Conservation (phyloP, 352 stramenopile species). For the Poterioochromonas sp. region DNA sequence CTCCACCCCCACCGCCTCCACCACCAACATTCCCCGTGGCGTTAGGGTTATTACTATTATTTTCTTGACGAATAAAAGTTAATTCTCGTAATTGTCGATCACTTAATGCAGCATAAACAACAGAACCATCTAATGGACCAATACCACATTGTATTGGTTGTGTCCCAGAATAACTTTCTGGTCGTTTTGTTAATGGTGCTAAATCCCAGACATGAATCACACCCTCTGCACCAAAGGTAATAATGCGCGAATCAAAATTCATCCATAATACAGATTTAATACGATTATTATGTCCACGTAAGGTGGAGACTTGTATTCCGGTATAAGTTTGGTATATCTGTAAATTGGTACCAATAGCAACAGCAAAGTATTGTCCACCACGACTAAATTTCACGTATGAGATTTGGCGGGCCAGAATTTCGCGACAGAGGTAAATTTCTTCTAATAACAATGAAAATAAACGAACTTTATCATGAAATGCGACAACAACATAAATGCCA, state of each 20-base stretch:
- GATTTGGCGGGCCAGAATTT: constrained; percentile 67
- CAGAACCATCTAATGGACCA: constrained; percentile 2
- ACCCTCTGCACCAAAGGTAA: constrained; percentile 70
- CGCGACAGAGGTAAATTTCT: constrained; percentile 68
- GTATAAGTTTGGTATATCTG: constrained; percentile 75
- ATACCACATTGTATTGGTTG: not conserved
- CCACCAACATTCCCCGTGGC: not conserved
- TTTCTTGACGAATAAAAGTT: not conserved
- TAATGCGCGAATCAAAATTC: constrained; percentile 65
- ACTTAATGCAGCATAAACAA: not conserved
- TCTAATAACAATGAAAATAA: constrained; percentile 82
- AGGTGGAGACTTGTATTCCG: constrained; percentile 61
- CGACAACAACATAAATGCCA: constrained; percentile 68
- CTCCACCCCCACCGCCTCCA: not conserved
- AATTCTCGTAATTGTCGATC: constrained; percentile 9
- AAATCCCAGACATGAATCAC: constrained; percentile 75
- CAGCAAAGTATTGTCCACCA: constrained; percentile 77
- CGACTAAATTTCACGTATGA: constrained; percentile 72
- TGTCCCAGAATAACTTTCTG: not conserved
- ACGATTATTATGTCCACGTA: constrained; percentile 78
- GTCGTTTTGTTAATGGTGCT: not conserved
- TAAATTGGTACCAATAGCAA: constrained; percentile 74
- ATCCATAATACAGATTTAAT: constrained; percentile 73
- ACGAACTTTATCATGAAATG: constrained; percentile 75
- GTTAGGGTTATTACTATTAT: not conserved